phyloP scores from a whole-genome alignment of 768 basidiomycete genomes.

The Serendipita sp. region DNA sequence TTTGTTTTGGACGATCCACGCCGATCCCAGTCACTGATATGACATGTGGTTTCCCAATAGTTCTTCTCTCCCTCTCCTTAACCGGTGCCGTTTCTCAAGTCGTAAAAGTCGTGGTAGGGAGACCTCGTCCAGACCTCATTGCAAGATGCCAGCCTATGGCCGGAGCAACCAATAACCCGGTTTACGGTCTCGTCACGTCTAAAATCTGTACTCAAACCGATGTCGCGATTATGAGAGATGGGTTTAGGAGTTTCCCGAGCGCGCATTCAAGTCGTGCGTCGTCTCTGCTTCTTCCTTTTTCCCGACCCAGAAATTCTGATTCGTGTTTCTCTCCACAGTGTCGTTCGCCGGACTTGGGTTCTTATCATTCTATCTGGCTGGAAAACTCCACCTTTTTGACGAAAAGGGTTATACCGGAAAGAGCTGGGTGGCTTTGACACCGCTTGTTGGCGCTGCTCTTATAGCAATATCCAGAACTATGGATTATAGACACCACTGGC shows the following conservation, averaged over 20 bases:
- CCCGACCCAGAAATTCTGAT: background rate
- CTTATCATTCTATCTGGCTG: conserved; percentile 73
- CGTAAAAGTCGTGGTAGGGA: conserved; percentile 68
- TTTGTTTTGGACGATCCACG: conserved; percentile 24
- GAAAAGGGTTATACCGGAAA: conserved; percentile 31
- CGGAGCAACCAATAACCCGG: conserved; percentile 44
- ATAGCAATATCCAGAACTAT: conserved; percentile 21
- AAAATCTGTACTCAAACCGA: conserved; percentile 67
- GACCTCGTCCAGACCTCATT: conserved; percentile 73
- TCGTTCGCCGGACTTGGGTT: conserved; percentile 90
- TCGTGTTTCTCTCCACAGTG: conserved; percentile 29
- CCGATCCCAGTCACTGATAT: background rate
- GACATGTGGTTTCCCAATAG: conserved; percentile 20
- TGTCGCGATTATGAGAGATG: conserved; percentile 45
- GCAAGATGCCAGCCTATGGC: conserved; percentile 51
- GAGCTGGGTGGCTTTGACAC: conserved; percentile 68
- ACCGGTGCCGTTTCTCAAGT: conserved; percentile 78
- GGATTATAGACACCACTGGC: conserved; percentile 18
- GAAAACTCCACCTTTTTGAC: conserved; percentile 73
- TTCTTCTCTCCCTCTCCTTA: conserved; percentile 56
- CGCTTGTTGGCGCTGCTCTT: conserved; percentile 49
- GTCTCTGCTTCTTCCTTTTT: background rate
- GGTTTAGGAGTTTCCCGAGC: conserved; percentile 84
- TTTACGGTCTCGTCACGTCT: conserved; percentile 53
- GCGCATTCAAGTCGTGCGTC: conserved; percentile 74